phyloP scores from a whole-genome alignment of 768 basidiomycete species.

The Sarcodon aspratus region DNA sequence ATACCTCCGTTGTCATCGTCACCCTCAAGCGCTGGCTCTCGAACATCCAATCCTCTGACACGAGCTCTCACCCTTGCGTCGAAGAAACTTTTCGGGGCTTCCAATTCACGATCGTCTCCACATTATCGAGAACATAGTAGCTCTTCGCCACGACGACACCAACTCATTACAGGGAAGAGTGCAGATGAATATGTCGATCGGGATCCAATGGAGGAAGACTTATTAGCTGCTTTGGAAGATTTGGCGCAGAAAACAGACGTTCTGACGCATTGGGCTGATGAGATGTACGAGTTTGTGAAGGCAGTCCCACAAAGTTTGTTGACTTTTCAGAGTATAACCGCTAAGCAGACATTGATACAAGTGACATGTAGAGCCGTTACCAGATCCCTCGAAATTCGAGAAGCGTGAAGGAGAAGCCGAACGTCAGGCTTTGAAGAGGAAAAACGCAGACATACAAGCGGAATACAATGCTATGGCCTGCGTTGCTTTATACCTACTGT shows the following conservation, averaged over 20 bases:
- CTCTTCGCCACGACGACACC: constrained; percentile 48
- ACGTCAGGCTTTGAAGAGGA: constrained; percentile 54
- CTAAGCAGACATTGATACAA: constrained; percentile 2
- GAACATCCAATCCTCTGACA: constrained; percentile 63
- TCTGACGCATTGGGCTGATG: constrained; percentile 87
- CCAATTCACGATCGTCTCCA: constrained; percentile 24
- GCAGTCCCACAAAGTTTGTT: constrained; percentile 71
- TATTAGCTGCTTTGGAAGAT: constrained; percentile 77
- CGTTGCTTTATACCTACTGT: constrained; percentile 81
- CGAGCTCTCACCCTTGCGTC: constrained; percentile 73
- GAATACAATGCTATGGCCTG: constrained; percentile 79
- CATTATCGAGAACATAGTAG: constrained; percentile 26
- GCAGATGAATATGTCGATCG: constrained; percentile 28
- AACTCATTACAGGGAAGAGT: constrained; percentile 28
- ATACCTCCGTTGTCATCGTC: constrained; percentile 54
- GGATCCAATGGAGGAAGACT: constrained; percentile 71
- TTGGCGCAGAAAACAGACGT: constrained; percentile 95
- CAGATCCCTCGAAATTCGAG: constrained; percentile 67
- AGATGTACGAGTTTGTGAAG: constrained; percentile 85
- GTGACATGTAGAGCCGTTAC: constrained; percentile 53
- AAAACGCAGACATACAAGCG: constrained; percentile 66
- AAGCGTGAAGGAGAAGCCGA: constrained; percentile 64
- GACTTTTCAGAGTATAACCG: neutral
- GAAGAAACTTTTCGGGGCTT: constrained; percentile 67
- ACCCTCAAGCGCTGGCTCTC: constrained; percentile 47